Percentiles rank a stretch among this genome's conserved stretches.
phyloP scores from a whole-genome alignment of 2,329 filamentous ascomycete genomes.

The Arthrocladium fulminans region DNA sequence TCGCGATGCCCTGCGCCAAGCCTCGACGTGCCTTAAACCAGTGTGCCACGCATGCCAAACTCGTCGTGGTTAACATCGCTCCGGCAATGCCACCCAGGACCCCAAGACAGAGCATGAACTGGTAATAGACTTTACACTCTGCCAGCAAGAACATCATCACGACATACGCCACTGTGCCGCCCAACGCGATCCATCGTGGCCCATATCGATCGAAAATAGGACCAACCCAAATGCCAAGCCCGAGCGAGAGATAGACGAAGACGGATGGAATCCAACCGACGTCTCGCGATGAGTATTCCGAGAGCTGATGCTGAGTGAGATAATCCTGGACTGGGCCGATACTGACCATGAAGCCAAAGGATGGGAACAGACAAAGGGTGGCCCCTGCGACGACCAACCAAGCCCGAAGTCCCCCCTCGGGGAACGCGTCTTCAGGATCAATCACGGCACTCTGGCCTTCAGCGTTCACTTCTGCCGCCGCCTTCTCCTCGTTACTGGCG shows the following conservation, averaged over 20 bases:
- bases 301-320: constrained; percentile 38
- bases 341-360: constrained; percentile 41
- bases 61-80: constrained; percentile 31
- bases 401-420: constrained; percentile 35
- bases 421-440: constrained; percentile 18
- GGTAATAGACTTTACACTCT: constrained; percentile 41
- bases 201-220: constrained; percentile 44
- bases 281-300: constrained; percentile 34
- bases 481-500: background rate
- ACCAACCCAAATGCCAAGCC: constrained; percentile 41
- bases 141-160: constrained; percentile 39
- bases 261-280: constrained; percentile 45
- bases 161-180: constrained; percentile 32
- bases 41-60: constrained; percentile 32
- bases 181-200: constrained; percentile 32
- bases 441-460: background rate
- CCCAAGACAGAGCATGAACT: constrained; percentile 37
- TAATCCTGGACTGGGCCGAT: constrained; percentile 44
- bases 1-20: constrained; percentile 33
- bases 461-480: background rate
- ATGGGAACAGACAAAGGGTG: constrained; percentile 32
- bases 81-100: constrained; percentile 30
- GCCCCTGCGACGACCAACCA: constrained; percentile 38
- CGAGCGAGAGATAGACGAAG: constrained; percentile 38
- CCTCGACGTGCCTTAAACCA: constrained; percentile 34